Evolutionary conservation across 1,284 basidiomycete species (phyloP).

Genomic region (Cryptococcus floricola): DNA sequence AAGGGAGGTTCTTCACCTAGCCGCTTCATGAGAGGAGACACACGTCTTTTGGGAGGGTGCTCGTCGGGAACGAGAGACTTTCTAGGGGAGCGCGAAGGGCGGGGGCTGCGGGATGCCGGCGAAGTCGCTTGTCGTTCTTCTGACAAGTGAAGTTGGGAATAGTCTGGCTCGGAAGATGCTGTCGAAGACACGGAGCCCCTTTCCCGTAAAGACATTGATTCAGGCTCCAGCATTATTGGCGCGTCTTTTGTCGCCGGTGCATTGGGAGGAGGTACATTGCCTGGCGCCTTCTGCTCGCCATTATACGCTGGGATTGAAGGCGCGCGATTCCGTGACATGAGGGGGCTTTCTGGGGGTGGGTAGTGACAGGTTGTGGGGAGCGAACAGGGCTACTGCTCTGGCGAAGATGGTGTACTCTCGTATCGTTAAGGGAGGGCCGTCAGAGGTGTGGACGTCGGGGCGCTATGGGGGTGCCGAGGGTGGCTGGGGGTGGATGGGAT

Average conservation of each 20-base stretch:
- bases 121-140: neutral
- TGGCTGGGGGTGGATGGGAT: no score
- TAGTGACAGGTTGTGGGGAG: no score
- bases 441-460: no score
- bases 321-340: no score
- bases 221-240: neutral
- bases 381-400: no score
- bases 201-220: neutral
- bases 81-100: neutral
- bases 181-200: neutral
- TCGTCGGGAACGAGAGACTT: neutral
- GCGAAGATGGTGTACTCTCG: no score
- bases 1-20: slow-evolving; percentile 28
- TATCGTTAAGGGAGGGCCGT: no score
- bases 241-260: neutral
- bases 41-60: neutral
- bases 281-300: neutral
- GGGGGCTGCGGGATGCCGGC: neutral
- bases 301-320: no score
- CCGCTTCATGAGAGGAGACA: slow-evolving; percentile 24
- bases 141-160: neutral
- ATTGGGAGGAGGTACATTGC: neutral
- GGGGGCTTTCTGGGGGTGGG: no score
- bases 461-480: no score
- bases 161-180: no score